Evolutionary conservation across 108 stramenopile genomes (phyloP).

Genomic region (Pseudonitzschia delicatissima): DNA sequence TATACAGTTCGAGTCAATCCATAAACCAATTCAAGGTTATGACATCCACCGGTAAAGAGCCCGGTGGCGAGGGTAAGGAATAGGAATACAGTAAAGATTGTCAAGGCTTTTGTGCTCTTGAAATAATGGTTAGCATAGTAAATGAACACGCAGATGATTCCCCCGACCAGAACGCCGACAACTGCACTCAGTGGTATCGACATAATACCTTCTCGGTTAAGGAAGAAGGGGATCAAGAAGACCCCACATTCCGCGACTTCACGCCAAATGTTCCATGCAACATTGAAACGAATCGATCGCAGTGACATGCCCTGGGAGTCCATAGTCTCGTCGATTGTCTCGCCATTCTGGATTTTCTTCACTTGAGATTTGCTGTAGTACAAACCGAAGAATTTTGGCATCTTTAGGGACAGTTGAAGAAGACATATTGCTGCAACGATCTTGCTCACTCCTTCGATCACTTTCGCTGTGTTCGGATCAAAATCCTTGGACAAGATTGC

Average conservation of each 20-base stretch:
- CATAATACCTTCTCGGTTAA: conserved; percentile 52
- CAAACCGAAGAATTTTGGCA: conserved; percentile 72
- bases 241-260: conserved; percentile 83
- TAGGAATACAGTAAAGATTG: conserved; percentile 54
- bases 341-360: conserved; percentile 20
- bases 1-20: conserved; percentile 59
- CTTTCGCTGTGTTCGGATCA: conserved; percentile 38
- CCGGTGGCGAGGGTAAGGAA: conserved; percentile 62
- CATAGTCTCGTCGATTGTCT: conserved; percentile 13
- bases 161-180: conserved; percentile 58
- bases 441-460: conserved; percentile 80
- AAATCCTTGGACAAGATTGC: conserved; percentile 56
- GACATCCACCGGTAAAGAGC: conserved; percentile 67
- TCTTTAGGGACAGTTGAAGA: conserved; percentile 68
- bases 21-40: conserved; percentile 65
- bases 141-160: conserved; percentile 41
- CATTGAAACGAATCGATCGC: conserved; percentile 76
- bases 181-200: conserved; percentile 72
- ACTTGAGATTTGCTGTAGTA: conserved; percentile 47
- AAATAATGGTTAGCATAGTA: conserved; percentile 60
- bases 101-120: conserved; percentile 52
- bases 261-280: conserved; percentile 87
- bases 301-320: conserved; percentile 51
- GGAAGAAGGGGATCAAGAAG: conserved; percentile 78
- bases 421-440: conserved; percentile 71